Percentiles rank a stretch among this genome's conserved stretches.
These are phyloP conservation scores for Betula pendula DNA, from an alignment of 306 rosid genomes.

Conservation along the genomic window DNA sequence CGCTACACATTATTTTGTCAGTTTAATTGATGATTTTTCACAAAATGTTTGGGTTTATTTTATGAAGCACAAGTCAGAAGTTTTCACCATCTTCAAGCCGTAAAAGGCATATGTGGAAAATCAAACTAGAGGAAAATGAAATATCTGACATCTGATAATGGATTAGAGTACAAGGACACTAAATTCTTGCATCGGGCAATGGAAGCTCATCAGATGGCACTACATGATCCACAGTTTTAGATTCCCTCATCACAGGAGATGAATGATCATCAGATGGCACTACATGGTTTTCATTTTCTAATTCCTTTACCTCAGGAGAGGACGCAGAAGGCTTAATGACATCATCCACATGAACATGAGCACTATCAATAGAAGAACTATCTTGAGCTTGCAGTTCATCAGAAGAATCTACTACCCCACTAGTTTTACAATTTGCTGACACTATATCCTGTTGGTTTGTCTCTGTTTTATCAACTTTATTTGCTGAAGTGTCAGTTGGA, in stretches of 20 bases:
- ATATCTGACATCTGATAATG: too few species aligned
- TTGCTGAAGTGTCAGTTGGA: constrained; percentile 28
- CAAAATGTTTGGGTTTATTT: too few species aligned
- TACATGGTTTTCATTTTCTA: background rate
- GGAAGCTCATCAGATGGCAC: constrained; percentile 18
- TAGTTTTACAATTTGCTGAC: constrained; percentile 33
- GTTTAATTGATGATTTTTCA: too few species aligned
- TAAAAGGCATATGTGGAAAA: too few species aligned
- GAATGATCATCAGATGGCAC: constrained; percentile 4
- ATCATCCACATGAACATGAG: constrained; percentile 16
- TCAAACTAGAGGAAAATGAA: too few species aligned
- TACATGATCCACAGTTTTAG: constrained; percentile 27
- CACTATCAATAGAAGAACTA: constrained; percentile 22
- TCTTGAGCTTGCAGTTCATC: constrained; percentile 31
- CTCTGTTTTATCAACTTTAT: constrained; percentile 28
- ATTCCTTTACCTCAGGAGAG: constrained; percentile 34
- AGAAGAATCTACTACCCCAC: constrained; percentile 23
- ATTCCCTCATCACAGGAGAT: constrained; percentile 37
- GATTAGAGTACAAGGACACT: too few species aligned
- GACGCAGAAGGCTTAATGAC: constrained; percentile 31
- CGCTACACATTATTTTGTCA: too few species aligned
- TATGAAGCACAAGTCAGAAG: too few species aligned
- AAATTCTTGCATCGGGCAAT: constrained; percentile 26
- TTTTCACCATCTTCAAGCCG: too few species aligned
- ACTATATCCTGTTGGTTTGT: constrained; percentile 20